Base-by-base conservation (phyloP, 73 alveolate species). In the Stentor roeselii region DNA sequence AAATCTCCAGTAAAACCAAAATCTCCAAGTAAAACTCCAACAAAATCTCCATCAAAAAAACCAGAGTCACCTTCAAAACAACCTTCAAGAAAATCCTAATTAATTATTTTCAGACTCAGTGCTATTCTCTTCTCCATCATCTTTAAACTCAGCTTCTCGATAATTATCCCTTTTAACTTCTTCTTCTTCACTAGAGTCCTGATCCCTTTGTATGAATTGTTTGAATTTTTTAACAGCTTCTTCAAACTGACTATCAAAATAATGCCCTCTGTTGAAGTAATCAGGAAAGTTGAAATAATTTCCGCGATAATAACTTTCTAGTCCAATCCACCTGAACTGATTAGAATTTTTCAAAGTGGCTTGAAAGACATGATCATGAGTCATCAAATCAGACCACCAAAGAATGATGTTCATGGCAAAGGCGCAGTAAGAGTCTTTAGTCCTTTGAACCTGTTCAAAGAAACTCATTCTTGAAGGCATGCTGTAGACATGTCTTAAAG, bases 341-440 rank as follows among this genome's bases (percentile, higher is more conserved):
- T 36, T 14, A 0, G 50, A 15, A 32, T 67, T 36, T 1, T 32
- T 21, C 1, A 30, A 27, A 11, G 80, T 32, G 37, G 37, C 37
- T 67, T 67, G 42, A 14, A 21, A 27, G 42, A 67, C 34, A 67
- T 21, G 80, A 2, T 67, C 80, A 30, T 14, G 41, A 21, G 21
- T 67, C 80, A 67, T 67, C 37, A 67, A 11, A 32, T 67, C 80
- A 30, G 80, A 67, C 80, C 80, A 67, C 42, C 80, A 67, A 1
- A 67, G 14, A 27, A 67, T 32, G 11, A 67, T 32, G 34, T 21
- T 21, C 37, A 67, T 32, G 0, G 41, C 80, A 32, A 67, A 67
- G 27, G 37, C 14, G n/a, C 42, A 0, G 41, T 34, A 21, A 40
- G 14, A 27, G n/a, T 67, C 80, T 67, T 67, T 67, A 30, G n/a